Evolutionary conservation across 2,329 filamentous ascomycete genomes (phyloP), one percentile per base, ranked within the genome.

Genomic region (Coniochaeta pulveracea): DNA sequence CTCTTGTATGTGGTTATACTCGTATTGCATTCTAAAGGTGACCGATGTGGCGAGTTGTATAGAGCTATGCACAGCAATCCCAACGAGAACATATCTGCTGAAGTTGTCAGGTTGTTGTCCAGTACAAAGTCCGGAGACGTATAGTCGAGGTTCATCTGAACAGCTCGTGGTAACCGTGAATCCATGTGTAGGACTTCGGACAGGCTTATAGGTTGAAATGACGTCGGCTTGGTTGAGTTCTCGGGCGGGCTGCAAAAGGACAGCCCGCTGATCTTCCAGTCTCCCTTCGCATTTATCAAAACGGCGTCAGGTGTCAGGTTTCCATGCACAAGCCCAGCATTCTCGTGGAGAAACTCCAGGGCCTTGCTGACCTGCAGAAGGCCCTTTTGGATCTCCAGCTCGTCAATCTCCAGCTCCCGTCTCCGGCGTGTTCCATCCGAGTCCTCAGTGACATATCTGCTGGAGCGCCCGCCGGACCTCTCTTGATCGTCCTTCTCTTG

Each of bases 231-330:
- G 18, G 75, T 78, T 14, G 82, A 83, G 46, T 74, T 72, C 45
- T 86, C 82, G 31, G 84, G 75, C 10, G 86, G 83, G 28, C 83
- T 83, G 51, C 82, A 85, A 55, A 95, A 98, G 0, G 82, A 76
- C 24, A 98, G 69, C n/a, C 89, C 91, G 46, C 86, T 89, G 40
- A 98, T 84, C 55, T 98, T 98, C 91, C 91, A 98, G 56, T 98
- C 91, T 30, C 85, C 93, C 73, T 98, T 98, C 25, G 84, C 76
- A 58, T 98, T 98, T 56, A 98, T 76, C 43, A 94, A 80, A 42
- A 98, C 77, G 12, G 88, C 84, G 42, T 96, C 89, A 0, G 91
- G 91, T 0, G 88, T 96, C 42, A 98, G 57, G 51, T 98, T 98
- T 30, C 83, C 85, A 56, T 98, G 91, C 0, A 96, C 85, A 31